Evolutionary conservation across 495 filamentous ascomycete genomes (phyloP).

Genomic region (Trichodelitschia bisporula): DNA sequence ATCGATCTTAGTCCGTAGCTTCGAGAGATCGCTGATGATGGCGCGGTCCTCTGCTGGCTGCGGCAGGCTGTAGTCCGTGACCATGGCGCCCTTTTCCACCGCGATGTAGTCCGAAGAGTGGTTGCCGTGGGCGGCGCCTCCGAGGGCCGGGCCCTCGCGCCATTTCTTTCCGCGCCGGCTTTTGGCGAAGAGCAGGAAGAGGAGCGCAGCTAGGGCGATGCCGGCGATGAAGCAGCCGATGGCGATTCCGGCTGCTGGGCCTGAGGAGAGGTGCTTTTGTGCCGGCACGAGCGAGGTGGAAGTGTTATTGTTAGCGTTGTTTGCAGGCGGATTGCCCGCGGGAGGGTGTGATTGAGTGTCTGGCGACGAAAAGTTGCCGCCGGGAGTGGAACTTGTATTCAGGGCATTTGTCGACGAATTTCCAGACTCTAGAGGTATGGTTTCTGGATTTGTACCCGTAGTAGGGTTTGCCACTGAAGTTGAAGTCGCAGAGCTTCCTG

Average conservation of each 20-base stretch:
- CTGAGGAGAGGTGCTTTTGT: slow-evolving; percentile 6
- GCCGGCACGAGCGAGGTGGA: no score
- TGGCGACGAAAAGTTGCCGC: no score
- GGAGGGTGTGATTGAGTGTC: no score
- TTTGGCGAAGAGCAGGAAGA: slow-evolving; percentile 4
- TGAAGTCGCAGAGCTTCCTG: no score
- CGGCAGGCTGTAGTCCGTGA: slow-evolving; percentile 7
- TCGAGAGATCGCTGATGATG: slow-evolving; percentile 13
- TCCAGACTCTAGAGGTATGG: no score
- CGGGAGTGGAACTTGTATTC: no score
- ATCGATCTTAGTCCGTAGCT: slow-evolving; percentile 14
- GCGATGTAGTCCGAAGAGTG: not conserved
- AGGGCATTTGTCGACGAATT: no score
- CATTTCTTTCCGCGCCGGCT: slow-evolving; percentile 1
- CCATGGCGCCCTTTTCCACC: not conserved
- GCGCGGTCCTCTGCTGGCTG: slow-evolving; percentile 14
- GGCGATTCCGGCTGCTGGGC: slow-evolving; percentile 9
- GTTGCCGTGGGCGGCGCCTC: not conserved
- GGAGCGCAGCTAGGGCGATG: slow-evolving; percentile 6
- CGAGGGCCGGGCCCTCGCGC: not conserved
- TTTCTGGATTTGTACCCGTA: no score
- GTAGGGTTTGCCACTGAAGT: no score
- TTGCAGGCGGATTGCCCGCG: no score
- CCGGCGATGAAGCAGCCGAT: slow-evolving; percentile 8
- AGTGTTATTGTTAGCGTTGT: no score